phyloP scores from a whole-genome alignment of 2,329 filamentous ascomycete genomes.

The Elsinoe fawcettii region DNA sequence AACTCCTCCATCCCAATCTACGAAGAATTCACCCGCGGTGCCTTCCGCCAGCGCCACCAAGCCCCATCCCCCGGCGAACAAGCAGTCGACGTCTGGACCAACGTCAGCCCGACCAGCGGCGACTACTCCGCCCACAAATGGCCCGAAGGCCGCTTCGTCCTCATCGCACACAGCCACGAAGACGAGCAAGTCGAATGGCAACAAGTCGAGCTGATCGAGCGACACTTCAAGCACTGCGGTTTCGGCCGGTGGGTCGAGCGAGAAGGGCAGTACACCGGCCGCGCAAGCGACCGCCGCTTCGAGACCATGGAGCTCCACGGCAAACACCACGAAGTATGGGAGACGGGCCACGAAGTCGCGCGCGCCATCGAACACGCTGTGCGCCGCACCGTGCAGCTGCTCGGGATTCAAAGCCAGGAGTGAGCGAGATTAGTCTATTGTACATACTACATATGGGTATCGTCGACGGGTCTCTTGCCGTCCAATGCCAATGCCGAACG shows the following conservation, averaged over 20 bases:
- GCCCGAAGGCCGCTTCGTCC: slow-evolving; percentile 32
- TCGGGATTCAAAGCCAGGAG: background rate
- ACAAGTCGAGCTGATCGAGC: slow-evolving; percentile 52
- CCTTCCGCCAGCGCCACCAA: slow-evolving; percentile 10
- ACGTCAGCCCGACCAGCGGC: slow-evolving; percentile 46
- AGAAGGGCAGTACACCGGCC: slow-evolving; percentile 27
- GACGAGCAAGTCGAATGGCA: slow-evolving; percentile 46
- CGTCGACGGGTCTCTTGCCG: background rate
- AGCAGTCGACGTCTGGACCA: slow-evolving; percentile 40
- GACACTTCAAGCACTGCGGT: slow-evolving; percentile 39
- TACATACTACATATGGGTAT: slow-evolving; percentile 10
- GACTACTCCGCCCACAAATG: slow-evolving; percentile 37
- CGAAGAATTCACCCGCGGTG: slow-evolving; percentile 43
- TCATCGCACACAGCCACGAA: slow-evolving; percentile 40
- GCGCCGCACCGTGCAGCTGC: background rate
- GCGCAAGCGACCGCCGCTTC: background rate
- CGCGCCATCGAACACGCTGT: slow-evolving; percentile 16
- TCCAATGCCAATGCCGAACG: background rate
- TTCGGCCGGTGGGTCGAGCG: slow-evolving; percentile 27
- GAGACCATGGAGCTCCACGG: slow-evolving; percentile 45
- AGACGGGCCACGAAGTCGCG: slow-evolving; percentile 48
- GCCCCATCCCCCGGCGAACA: slow-evolving; percentile 53
- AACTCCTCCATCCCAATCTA: slow-evolving; percentile 47
- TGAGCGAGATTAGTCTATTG: background rate
- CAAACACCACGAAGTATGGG: slow-evolving; percentile 58